Percentiles rank a stretch among this genome's conserved stretches.
These are phyloP conservation scores for Pleurotus giganteus DNA, from an alignment of 768 basidiomycete genomes.

Conservation along the genomic window DNA sequence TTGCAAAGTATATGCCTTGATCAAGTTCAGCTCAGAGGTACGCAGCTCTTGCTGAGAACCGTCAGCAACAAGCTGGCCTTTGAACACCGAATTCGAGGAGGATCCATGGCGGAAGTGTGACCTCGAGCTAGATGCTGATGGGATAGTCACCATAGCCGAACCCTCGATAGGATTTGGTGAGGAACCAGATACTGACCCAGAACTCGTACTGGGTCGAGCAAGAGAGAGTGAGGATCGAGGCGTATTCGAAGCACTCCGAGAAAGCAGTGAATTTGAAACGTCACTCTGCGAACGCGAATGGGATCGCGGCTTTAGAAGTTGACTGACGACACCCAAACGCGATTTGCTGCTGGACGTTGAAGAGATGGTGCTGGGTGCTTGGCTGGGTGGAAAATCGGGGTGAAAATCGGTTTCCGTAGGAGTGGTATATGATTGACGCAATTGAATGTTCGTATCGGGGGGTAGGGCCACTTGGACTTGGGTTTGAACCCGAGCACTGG, in stretches of 20 bases:
- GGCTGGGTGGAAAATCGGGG: slow-evolving; percentile 5
- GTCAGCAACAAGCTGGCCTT: background rate
- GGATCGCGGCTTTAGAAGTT: slow-evolving; percentile 41
- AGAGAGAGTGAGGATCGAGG: slow-evolving; percentile 5
- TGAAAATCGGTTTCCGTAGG: background rate
- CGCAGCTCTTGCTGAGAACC: slow-evolving; percentile 36
- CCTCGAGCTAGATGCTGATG: slow-evolving; percentile 16
- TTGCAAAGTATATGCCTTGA: slow-evolving; percentile 80
- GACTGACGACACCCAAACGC: slow-evolving; percentile 39
- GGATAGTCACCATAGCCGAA: slow-evolving; percentile 6
- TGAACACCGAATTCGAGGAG: background rate
- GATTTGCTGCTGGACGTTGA: slow-evolving; percentile 26
- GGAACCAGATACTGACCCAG: slow-evolving; percentile 23
- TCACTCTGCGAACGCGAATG: slow-evolving; percentile 43
- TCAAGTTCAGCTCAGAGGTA: slow-evolving; percentile 39
- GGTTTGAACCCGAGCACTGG: slow-evolving; percentile 21
- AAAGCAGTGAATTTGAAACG: slow-evolving; percentile 18
- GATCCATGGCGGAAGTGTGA: slow-evolving; percentile 6
- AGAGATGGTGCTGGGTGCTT: slow-evolving; percentile 15
- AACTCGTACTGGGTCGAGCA: slow-evolving; percentile 6
- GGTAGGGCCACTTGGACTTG: slow-evolving; percentile 12
- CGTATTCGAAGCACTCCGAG: slow-evolving; percentile 1
- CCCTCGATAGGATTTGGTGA: slow-evolving; percentile 31
- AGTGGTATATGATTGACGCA: background rate
- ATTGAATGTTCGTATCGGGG: background rate